Percentiles rank a stretch among this genome's conserved stretches.
Evolutionary conservation across 2,329 filamentous ascomycete genomes (phyloP).

Genomic region (Basipetospora sp.): DNA sequence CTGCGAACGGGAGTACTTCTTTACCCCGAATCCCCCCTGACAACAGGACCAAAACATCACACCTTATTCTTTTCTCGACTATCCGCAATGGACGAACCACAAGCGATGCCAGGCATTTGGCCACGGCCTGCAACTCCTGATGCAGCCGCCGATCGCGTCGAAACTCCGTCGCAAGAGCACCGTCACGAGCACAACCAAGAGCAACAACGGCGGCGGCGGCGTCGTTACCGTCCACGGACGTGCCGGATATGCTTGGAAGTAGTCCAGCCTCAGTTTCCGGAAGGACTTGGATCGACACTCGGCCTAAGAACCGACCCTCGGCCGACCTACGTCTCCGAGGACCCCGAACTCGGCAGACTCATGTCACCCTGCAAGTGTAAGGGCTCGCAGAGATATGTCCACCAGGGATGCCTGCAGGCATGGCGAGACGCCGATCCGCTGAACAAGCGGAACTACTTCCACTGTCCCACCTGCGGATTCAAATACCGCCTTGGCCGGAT

Average conservation of each 20-base stretch:
- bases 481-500: conserved; percentile 66
- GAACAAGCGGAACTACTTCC: conserved; percentile 58
- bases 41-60: too few species aligned
- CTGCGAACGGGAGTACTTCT: too few species aligned
- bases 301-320: conserved; percentile 19
- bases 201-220: conserved; percentile 5
- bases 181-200: not conserved
- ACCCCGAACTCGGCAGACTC: conserved; percentile 58
- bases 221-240: conserved; percentile 53
- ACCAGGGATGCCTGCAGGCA: conserved; percentile 71
- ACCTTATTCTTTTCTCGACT: too few species aligned
- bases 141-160: too few species aligned
- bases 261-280: conserved; percentile 34
- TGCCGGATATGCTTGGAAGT: conserved; percentile 83
- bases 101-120: not conserved
- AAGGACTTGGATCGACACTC: conserved; percentile 18
- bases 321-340: conserved; percentile 55
- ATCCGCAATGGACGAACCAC: not conserved
- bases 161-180: not conserved
- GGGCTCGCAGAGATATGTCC: conserved; percentile 83
- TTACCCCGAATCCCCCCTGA: too few species aligned
- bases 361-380: conserved; percentile 87
- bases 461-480: conserved; percentile 79
- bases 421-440: conserved; percentile 65
- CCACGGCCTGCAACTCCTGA: not conserved